A percentile compares a stretch with the other conserved stretches of the same genome.
Conservation (phyloP, 2,329 filamentous ascomycete species). For the Ceratocystis colombiana region DNA sequence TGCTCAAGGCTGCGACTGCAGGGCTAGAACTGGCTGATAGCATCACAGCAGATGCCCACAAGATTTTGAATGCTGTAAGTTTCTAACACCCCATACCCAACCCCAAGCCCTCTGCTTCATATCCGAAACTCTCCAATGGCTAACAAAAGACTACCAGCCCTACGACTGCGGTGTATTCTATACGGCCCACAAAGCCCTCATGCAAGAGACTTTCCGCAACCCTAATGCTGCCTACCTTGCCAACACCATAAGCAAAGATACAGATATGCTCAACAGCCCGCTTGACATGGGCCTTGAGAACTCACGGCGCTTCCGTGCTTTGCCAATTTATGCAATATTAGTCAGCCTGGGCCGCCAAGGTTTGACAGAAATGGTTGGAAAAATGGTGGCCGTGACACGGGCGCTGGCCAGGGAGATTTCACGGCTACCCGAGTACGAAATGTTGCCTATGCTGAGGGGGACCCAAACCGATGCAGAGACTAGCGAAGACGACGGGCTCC, state of each 20-base stretch:
- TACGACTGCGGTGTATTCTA: conserved; percentile 92
- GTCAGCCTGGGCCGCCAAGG: conserved; percentile 62
- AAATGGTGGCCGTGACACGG: conserved; percentile 63
- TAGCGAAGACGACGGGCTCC: conserved; percentile 34
- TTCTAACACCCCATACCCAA: neutral
- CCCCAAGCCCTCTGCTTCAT: neutral
- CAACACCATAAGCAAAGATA: conserved; percentile 29
- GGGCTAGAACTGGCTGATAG: conserved; percentile 77
- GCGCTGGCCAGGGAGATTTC: conserved; percentile 54
- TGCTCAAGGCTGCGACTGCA: conserved; percentile 41
- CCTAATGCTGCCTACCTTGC: conserved; percentile 74
- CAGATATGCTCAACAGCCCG: conserved; percentile 58
- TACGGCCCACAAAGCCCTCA: conserved; percentile 51
- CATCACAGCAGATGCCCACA: conserved; percentile 78
- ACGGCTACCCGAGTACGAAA: conserved; percentile 52
- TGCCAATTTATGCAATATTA: conserved; percentile 79
- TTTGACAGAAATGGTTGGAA: conserved; percentile 56
- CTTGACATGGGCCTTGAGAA: conserved; percentile 85
- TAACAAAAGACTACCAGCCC: conserved; percentile 40
- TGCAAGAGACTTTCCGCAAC: conserved; percentile 61
- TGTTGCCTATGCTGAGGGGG: conserved; percentile 43
- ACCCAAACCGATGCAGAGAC: neutral
- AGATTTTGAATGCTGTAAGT: conserved; percentile 76
- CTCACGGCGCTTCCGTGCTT: conserved; percentile 76
- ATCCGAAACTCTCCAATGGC: neutral